Conservation (phyloP, 352 stramenopile species). For the Globisporangium middletonii region DNA sequence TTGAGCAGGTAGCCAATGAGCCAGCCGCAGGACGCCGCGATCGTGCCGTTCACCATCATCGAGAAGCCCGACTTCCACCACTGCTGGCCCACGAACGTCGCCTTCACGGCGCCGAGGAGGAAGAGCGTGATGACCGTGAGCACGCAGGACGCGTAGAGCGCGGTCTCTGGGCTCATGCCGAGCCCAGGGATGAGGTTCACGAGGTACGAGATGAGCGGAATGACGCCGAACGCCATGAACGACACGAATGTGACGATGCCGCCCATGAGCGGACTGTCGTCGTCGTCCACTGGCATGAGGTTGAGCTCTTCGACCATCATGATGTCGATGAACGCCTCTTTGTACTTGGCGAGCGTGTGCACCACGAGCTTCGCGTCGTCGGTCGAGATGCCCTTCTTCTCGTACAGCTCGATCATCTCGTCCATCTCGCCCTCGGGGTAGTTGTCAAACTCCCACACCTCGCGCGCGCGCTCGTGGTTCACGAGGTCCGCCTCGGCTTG, state of each 20-base stretch:
- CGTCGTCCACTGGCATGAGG: slow-evolving; percentile 91
- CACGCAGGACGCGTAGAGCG: slow-evolving; percentile 90
- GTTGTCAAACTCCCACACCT: slow-evolving; percentile 95
- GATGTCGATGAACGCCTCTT: slow-evolving; percentile 96
- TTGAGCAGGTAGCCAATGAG: slow-evolving; percentile 79
- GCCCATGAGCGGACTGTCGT: slow-evolving; percentile 83
- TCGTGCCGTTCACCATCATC: slow-evolving; percentile 75
- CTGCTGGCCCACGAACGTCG: slow-evolving; percentile 72
- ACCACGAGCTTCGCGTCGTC: slow-evolving; percentile 91
- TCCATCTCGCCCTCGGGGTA: slow-evolving; percentile 94
- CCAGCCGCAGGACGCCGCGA: slow-evolving; percentile 70
- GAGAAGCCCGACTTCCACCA: slow-evolving; percentile 60
- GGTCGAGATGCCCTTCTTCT: slow-evolving; percentile 85
- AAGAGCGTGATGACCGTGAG: slow-evolving; percentile 94
- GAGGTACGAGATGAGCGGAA: slow-evolving; percentile 93
- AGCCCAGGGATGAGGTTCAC: slow-evolving; percentile 76
- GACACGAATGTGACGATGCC: slow-evolving; percentile 88
- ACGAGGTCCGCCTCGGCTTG: slow-evolving; percentile 93
- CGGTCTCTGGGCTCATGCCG: slow-evolving; percentile 46
- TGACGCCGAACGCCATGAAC: slow-evolving; percentile 89
- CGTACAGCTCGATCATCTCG: slow-evolving; percentile 97
- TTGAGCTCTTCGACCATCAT: slow-evolving; percentile 97
- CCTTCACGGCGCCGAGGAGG: slow-evolving; percentile 91
- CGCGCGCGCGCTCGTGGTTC: slow-evolving; percentile 88
- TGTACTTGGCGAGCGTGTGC: slow-evolving; percentile 94